Percentiles rank a stretch among this genome's conserved stretches.
These are phyloP conservation scores for Camellia japonica DNA, from an alignment of 148 eudicot genomes.

Conservation along the genomic window DNA sequence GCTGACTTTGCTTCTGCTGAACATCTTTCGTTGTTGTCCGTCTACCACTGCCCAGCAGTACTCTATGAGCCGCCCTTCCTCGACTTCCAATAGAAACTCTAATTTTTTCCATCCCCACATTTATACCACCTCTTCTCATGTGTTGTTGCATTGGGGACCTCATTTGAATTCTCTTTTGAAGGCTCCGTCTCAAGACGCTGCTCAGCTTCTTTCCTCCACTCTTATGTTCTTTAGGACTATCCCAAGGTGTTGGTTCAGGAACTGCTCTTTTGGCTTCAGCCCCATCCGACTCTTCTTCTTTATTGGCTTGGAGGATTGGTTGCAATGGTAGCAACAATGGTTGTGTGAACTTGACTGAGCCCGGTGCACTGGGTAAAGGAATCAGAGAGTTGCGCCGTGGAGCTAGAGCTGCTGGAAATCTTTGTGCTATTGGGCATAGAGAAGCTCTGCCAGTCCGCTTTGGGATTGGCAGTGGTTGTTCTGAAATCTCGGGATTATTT, in stretches of 20 bases:
- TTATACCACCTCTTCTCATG: conserved; percentile 53
- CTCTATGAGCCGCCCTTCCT: conserved; percentile 59
- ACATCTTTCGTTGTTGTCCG: conserved; percentile 35
- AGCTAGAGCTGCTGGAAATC: conserved; percentile 36
- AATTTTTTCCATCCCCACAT: conserved; percentile 71
- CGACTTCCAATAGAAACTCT: conserved; percentile 80
- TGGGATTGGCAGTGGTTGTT: conserved; percentile 34
- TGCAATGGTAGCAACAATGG: conserved; percentile 39
- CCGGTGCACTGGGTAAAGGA: conserved; percentile 55
- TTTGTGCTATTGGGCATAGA: conserved; percentile 52
- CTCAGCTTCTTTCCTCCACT: conserved; percentile 51
- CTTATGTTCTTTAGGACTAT: conserved; percentile 52
- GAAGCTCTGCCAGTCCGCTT: conserved; percentile 68
- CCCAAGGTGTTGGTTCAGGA: conserved; percentile 37
- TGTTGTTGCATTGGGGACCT: conserved; percentile 71
- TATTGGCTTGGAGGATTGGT: conserved; percentile 38
- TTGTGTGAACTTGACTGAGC: conserved; percentile 30
- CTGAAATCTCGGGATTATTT: conserved; percentile 56
- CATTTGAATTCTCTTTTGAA: conserved; percentile 52
- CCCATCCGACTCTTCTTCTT: conserved; percentile 33
- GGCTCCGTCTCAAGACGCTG: conserved; percentile 57
- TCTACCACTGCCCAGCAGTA: conserved; percentile 46
- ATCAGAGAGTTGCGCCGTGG: conserved; percentile 70
- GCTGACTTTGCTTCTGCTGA: conserved; percentile 49
- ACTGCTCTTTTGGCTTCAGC: conserved; percentile 22